phyloP scores from a whole-genome alignment of 257 asterid species.

The Avicennia marina region DNA sequence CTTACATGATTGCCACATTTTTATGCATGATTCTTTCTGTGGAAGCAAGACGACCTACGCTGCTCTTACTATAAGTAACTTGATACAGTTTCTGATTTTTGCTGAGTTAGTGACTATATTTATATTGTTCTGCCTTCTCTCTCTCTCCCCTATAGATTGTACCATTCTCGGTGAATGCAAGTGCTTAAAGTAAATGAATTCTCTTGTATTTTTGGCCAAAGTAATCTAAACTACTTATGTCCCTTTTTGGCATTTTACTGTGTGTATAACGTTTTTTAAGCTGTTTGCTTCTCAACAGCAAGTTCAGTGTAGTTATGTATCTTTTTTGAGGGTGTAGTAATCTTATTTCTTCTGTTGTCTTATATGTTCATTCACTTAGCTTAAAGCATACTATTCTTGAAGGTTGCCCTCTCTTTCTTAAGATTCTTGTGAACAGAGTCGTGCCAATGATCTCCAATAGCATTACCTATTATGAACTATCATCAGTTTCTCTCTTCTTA shows the following conservation, averaged over 20 bases:
- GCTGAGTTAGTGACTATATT: background rate
- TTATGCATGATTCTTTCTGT: background rate
- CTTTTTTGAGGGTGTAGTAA: background rate
- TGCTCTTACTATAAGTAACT: no score
- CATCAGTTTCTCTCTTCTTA: background rate
- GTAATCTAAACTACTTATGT: background rate
- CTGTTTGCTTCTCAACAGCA: constrained; percentile 1
- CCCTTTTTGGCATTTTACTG: background rate
- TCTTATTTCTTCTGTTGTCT: background rate
- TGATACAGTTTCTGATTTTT: no score
- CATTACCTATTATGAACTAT: background rate
- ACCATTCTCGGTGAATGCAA: background rate
- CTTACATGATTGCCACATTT: background rate
- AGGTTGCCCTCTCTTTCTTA: background rate
- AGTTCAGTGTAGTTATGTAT: background rate
- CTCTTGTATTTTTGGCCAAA: no score
- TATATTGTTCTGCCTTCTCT: constrained; percentile 1
- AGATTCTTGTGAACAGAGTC: background rate
- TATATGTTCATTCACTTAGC: constrained; percentile 7
- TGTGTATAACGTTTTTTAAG: background rate
- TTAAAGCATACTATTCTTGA: constrained; percentile 1
- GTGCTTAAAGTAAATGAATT: no score
- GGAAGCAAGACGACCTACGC: background rate
- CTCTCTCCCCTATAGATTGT: background rate
- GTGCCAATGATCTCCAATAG: background rate